These are phyloP conservation scores for Lactuca saligna DNA, from an alignment of 129 eudicot species.

Conservation along the genomic window DNA sequence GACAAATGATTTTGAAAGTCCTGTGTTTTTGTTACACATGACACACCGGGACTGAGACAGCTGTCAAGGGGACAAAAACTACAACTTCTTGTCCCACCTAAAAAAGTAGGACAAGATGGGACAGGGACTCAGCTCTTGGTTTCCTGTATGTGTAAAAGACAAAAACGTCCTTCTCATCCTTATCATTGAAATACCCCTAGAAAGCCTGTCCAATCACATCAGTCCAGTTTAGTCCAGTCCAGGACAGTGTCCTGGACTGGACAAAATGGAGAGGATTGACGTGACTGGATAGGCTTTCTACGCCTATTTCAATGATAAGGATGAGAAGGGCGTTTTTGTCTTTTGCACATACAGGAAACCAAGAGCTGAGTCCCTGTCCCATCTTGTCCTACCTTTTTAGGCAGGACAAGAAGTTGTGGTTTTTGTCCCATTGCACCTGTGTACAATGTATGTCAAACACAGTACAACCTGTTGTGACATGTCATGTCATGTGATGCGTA, in stretches of 20 bases:
- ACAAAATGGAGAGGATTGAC: too few species aligned
- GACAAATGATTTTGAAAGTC: background rate
- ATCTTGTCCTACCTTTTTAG: background rate
- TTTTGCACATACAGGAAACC: background rate
- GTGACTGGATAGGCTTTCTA: too few species aligned
- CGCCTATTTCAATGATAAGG: background rate
- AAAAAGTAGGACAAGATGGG: background rate
- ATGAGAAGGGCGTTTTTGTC: background rate
- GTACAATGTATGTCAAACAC: background rate
- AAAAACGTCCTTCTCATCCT: background rate
- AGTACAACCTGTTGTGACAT: background rate
- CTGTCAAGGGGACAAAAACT: background rate
- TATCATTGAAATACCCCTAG: background rate
- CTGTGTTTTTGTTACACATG: too few species aligned
- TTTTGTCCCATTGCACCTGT: background rate
- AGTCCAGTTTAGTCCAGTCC: background rate
- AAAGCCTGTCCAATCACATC: background rate
- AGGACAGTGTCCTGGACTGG: too few species aligned
- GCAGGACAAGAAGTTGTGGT: background rate
- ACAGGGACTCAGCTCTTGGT: background rate
- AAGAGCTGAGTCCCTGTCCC: background rate
- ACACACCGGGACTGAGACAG: background rate
- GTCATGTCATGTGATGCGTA: background rate
- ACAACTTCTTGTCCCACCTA: background rate
- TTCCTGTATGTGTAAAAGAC: background rate